Evolutionary conservation across 2,329 filamentous ascomycete species (phyloP).

Genomic region (Colletotrichum musicola): DNA sequence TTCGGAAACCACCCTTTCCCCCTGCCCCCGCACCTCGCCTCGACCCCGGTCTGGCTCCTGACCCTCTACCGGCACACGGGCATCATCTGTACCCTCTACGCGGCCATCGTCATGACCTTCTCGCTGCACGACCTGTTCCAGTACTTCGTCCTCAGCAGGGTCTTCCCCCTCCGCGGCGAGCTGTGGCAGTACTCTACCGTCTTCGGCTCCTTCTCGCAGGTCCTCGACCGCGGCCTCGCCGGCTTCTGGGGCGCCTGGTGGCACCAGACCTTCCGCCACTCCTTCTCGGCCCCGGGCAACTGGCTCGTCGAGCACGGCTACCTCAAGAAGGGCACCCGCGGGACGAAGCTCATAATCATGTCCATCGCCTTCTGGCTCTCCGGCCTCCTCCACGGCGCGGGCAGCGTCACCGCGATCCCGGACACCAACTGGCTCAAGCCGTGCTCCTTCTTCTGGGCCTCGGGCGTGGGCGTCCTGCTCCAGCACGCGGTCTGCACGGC

Average conservation of each 20-base stretch:
- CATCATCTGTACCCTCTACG: slow-evolving; percentile 67
- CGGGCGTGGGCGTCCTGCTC: slow-evolving; percentile 73
- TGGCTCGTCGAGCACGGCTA: slow-evolving; percentile 58
- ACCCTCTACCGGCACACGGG: slow-evolving; percentile 69
- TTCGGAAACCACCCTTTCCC: slow-evolving; percentile 57
- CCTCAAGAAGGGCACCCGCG: slow-evolving; percentile 50
- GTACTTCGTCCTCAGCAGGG: slow-evolving; percentile 59
- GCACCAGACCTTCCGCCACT: slow-evolving; percentile 89
- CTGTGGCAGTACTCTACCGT: slow-evolving; percentile 67
- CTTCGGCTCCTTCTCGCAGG: slow-evolving; percentile 65
- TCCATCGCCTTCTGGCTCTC: slow-evolving; percentile 74
- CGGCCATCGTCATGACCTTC: slow-evolving; percentile 72
- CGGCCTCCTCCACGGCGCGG: slow-evolving; percentile 77
- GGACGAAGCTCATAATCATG: slow-evolving; percentile 50
- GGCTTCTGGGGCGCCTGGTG: slow-evolving; percentile 90
- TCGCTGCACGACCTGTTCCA: slow-evolving; percentile 70
- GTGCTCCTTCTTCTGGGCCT: slow-evolving; percentile 78
- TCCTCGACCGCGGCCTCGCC: slow-evolving; percentile 77
- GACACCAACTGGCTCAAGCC: slow-evolving; percentile 64
- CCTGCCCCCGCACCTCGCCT: slow-evolving; percentile 57
- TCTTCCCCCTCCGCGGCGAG: slow-evolving; percentile 65
- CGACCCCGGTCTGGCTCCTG: slow-evolving; percentile 59
- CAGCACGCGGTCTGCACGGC: slow-evolving; percentile 61
- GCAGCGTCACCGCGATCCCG: slow-evolving; percentile 75
- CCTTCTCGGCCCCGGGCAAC: slow-evolving; percentile 72